phyloP scores from a whole-genome alignment of 2,329 filamentous ascomycete species.

The Microdochium nivale region DNA sequence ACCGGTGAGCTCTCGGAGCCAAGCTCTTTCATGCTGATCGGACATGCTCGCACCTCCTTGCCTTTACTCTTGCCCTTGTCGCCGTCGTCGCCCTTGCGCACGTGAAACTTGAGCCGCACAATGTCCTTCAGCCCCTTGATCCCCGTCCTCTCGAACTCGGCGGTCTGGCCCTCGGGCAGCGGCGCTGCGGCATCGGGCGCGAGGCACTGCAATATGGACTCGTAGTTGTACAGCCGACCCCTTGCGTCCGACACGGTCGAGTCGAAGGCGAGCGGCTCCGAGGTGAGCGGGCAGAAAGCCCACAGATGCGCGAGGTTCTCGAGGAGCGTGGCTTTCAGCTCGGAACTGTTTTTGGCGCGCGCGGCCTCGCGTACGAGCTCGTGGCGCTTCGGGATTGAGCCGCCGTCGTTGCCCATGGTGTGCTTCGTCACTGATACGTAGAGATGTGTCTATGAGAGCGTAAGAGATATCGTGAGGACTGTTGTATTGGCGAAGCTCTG shows the following conservation, averaged over 20 bases:
- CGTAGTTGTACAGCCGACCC: conserved; percentile 90
- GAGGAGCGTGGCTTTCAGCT: conserved; percentile 80
- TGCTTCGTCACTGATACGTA: too few relatives aligned
- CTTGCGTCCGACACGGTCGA: conserved; percentile 77
- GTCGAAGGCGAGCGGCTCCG: conserved; percentile 56
- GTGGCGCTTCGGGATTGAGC: conserved; percentile 88
- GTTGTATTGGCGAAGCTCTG: too few relatives aligned
- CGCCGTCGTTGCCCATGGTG: conserved; percentile 93
- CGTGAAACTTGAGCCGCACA: conserved; percentile 70
- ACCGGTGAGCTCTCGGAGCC: conserved; percentile 51
- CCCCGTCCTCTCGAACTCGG: conserved; percentile 37
- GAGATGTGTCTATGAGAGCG: too few relatives aligned
- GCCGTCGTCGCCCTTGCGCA: conserved; percentile 32
- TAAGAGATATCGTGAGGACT: too few relatives aligned
- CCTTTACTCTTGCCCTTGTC: conserved; percentile 7
- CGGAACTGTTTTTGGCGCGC: conserved; percentile 68
- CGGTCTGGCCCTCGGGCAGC: conserved; percentile 27
- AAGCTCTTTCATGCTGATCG: conserved; percentile 77
- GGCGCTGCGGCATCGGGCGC: conserved; percentile 51
- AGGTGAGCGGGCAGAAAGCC: conserved; percentile 81
- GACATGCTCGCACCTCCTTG: conserved; percentile 65
- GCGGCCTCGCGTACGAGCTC: conserved; percentile 95
- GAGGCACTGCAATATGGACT: conserved; percentile 63
- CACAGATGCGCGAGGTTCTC: conserved; percentile 83
- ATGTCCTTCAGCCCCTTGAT: conserved; percentile 81